These are phyloP conservation scores for Climacium dendroides DNA, from an alignment of 225 moss, liverwort and hornwort genomes.

Conservation along the genomic window DNA sequence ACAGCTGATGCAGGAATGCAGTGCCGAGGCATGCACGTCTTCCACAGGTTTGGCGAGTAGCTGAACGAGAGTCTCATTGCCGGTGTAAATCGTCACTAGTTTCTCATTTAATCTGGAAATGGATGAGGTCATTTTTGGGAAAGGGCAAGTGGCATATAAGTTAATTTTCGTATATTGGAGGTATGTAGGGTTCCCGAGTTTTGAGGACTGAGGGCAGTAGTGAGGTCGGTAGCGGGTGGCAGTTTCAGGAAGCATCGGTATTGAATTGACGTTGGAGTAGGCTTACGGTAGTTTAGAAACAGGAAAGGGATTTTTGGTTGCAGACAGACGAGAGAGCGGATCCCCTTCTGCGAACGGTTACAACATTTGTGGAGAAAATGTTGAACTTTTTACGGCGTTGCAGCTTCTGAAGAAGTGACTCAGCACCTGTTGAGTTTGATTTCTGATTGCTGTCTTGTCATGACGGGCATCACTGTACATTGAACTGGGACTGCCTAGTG, in stretches of 20 bases:
- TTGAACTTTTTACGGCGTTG: background rate
- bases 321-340: background rate
- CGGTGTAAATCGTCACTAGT: background rate
- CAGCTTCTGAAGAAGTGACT: background rate
- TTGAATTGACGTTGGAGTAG: background rate
- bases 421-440: background rate
- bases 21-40: background rate
- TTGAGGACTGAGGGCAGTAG: background rate
- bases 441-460: background rate
- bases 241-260: background rate
- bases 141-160: background rate
- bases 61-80: background rate
- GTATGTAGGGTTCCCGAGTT: background rate
- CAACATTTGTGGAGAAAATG: background rate
- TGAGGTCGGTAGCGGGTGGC: background rate
- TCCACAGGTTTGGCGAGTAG: background rate
- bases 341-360: background rate
- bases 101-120: background rate
- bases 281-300: background rate
- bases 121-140: background rate
- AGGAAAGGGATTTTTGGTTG: background rate
- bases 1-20: background rate
- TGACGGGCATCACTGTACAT: background rate
- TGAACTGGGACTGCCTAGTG: background rate
- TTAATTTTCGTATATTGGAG: background rate